Conservation (phyloP, 208 protist species). For the Borovskyia barvae region DNA sequence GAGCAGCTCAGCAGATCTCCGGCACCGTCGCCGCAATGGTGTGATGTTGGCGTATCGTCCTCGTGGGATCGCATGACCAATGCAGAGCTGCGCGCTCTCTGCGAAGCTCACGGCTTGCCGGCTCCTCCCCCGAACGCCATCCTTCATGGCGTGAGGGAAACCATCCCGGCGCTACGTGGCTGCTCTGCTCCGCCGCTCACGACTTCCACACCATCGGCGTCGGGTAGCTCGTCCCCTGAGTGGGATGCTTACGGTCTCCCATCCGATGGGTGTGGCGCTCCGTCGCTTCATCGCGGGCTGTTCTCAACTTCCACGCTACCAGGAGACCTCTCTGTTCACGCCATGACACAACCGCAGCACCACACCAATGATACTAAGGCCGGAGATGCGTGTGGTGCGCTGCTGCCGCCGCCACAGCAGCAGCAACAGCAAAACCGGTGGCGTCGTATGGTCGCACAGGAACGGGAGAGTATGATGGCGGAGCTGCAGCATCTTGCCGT, state of each 20-base stretch:
- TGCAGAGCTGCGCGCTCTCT: constrained; percentile 18
- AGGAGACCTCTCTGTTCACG: too few species aligned
- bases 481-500: constrained; percentile 38
- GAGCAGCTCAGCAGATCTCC: not conserved
- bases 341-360: too few species aligned
- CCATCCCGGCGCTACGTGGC: not conserved
- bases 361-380: too few species aligned
- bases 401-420: too few species aligned
- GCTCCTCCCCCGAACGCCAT: not conserved
- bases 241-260: not conserved
- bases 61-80: constrained; percentile 24
- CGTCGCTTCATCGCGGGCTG: too few species aligned
- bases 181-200: not conserved
- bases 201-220: not conserved
- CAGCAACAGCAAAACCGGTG: not conserved
- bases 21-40: not conserved
- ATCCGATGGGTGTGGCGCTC: too few species aligned
- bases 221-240: not conserved
- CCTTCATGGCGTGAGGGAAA: not conserved
- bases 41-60: not conserved
- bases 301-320: too few species aligned
- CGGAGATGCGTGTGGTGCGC: too few species aligned
- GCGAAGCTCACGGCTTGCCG: constrained; percentile 5
- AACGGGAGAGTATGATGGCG: constrained; percentile 46
- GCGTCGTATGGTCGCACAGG: not conserved